Conservation (phyloP, 2,329 filamentous ascomycete genomes). For the Penicillium sp. region DNA sequence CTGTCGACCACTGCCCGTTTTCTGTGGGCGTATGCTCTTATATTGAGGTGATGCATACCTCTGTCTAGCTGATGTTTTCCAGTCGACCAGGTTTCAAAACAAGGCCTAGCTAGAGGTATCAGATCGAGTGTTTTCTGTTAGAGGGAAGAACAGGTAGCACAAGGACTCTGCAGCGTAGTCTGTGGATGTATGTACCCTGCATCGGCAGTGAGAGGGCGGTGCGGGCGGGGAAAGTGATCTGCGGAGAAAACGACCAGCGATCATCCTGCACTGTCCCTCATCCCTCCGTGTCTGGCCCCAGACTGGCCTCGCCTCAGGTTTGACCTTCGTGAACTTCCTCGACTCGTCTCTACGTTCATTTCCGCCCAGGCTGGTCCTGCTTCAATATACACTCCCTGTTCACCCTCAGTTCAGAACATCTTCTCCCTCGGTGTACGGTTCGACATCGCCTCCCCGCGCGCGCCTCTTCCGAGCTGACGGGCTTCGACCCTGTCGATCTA, state of each 20-base stretch:
- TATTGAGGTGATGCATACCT: no score
- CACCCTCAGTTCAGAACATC: conserved; percentile 2
- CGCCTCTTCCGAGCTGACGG: conserved; percentile 8
- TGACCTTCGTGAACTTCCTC: neutral
- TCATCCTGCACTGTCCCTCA: conserved; percentile 11
- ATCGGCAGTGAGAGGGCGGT: neutral
- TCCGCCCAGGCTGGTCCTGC: conserved; percentile 32
- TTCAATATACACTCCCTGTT: conserved; percentile 10
- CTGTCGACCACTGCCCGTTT: no score
- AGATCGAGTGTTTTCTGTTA: no score
- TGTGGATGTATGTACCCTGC: neutral
- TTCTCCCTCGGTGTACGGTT: no score
- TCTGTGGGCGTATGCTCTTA: no score
- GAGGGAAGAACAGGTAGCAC: no score
- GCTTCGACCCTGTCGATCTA: neutral
- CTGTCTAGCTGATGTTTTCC: no score
- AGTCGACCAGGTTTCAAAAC: no score
- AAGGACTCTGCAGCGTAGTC: no score
- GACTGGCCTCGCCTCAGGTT: neutral
- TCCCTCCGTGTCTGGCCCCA: neutral
- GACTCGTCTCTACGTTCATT: conserved; percentile 4
- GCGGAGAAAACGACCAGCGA: conserved; percentile 11
- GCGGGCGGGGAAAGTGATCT: conserved; percentile 3
- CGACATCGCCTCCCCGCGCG: conserved; percentile 11
- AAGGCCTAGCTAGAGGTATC: no score